Percentiles rank a stretch among this genome's conserved stretches.
These are phyloP conservation scores for Hevea brasiliensis DNA, from an alignment of 345 rosid genomes.

Conservation along the genomic window DNA sequence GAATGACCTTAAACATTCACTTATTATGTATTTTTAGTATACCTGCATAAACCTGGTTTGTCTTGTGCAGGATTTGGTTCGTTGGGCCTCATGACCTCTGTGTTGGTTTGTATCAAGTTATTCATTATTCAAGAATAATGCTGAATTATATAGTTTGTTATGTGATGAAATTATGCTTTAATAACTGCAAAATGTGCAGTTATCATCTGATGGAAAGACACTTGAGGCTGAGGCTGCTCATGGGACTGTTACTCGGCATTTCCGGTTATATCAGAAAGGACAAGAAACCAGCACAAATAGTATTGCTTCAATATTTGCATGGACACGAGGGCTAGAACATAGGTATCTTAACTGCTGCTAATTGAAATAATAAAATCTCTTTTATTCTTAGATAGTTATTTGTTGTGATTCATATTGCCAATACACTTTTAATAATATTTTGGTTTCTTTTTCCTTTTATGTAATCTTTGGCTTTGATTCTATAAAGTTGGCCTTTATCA, in stretches of 20 bases:
- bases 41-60: conserved; percentile 9
- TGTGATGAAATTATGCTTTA: conserved; percentile 1
- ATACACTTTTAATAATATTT: background rate
- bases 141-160: background rate
- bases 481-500: background rate
- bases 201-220: conserved; percentile 92
- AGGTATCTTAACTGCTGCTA: conserved; percentile 49
- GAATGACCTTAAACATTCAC: conserved; percentile 3
- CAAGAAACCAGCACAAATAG: conserved; percentile 99
- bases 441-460: background rate
- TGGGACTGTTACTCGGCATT: conserved; percentile 98
- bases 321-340: conserved; percentile 92
- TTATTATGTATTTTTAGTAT: background rate
- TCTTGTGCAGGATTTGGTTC: conserved; percentile 85
- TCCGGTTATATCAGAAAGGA: conserved; percentile 81
- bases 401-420: background rate
- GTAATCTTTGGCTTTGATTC: background rate
- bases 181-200: conserved; percentile 42
- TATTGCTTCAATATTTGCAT: conserved; percentile 94
- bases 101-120: conserved; percentile 60
- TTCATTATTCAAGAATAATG: background rate
- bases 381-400: background rate
- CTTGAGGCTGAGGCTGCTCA: conserved; percentile 98
- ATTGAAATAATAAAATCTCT: background rate
- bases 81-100: conserved; percentile 94